phyloP scores from a whole-genome alignment of 768 basidiomycete species.

The Lactifluus rugatus region DNA sequence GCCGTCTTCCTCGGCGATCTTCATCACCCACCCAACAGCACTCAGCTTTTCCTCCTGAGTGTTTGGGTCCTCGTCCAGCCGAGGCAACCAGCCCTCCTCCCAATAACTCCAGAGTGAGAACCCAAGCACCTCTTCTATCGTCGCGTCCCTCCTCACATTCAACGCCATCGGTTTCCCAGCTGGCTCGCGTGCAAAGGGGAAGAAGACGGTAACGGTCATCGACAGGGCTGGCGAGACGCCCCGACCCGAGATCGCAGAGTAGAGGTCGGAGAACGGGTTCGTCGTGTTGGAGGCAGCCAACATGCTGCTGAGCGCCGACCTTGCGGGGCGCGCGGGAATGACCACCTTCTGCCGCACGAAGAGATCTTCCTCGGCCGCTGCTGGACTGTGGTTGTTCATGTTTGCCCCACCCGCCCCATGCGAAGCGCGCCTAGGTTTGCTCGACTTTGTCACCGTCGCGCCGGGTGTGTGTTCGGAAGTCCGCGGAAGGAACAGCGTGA shows the following conservation, averaged over 20 bases:
- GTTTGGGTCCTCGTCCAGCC: slow-evolving; percentile 54
- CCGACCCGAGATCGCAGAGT: slow-evolving; percentile 76
- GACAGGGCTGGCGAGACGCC: slow-evolving; percentile 47
- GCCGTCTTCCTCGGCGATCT: slow-evolving; percentile 94
- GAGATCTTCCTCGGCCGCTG: slow-evolving; percentile 20
- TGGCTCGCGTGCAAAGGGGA: slow-evolving; percentile 67
- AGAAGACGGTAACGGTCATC: slow-evolving; percentile 66
- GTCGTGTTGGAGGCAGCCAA: slow-evolving; percentile 53
- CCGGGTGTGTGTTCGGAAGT: slow-evolving; percentile 12
- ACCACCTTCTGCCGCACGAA: slow-evolving; percentile 46
- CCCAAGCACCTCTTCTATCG: slow-evolving; percentile 92
- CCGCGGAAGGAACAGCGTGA: slow-evolving; percentile 32
- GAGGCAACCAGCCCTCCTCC: slow-evolving; percentile 78
- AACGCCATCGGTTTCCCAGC: slow-evolving; percentile 55
- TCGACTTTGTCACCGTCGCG: neutral
- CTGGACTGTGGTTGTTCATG: neutral
- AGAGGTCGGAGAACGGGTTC: slow-evolving; percentile 84
- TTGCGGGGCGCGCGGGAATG: slow-evolving; percentile 31
- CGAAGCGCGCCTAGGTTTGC: slow-evolving; percentile 15
- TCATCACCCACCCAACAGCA: slow-evolving; percentile 83
- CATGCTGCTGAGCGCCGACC: slow-evolving; percentile 65
- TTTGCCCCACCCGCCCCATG: slow-evolving; percentile 7
- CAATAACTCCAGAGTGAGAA: slow-evolving; percentile 89
- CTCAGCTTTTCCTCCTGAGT: slow-evolving; percentile 57
- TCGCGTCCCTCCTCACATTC: slow-evolving; percentile 77